Evolutionary conservation across 176 grass and related monocot species (phyloP), one percentile per base, ranked within the genome.

Genomic region (Thinopyrum elongatum): DNA sequence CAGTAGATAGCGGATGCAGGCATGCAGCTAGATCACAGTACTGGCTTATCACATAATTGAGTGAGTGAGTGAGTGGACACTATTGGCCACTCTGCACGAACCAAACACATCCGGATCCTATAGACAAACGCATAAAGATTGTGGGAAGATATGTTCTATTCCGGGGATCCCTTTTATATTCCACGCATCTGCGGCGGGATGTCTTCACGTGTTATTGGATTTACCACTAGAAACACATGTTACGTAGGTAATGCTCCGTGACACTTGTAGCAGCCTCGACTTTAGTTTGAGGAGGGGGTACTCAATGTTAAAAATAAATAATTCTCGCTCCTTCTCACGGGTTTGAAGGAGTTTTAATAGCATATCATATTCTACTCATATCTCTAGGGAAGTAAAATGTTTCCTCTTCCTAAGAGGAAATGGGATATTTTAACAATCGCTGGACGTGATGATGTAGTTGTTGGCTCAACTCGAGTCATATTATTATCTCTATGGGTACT

Each of bases 81-180:
- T 76, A 76, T 76, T 76, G 73, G 44, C 73, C 73, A 76, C 73
- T 31, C 44, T 2, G 73, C 73, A 53, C 42, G 9, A 30, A 17
- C 72, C 72, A 70, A 70, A 38, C 68, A 36, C 31, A 36, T 36
- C 66, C 44, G 16, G 14, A 74, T 49, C 71, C 71, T 47, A 46
- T 74, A 74, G 15, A 76, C 29, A 53, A 76, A 30, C 44, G 9
- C 42, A 3, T 29, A 28, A 29, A 49, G 41, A 51, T 75, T 19
- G 6, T 8, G 42, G n/a, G 25, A 25, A 15, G 8, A 47, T 29
- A 26, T 75, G 6, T 74, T 74, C 1, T 30, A 19, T 47, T 74
- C 41, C 71, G 16, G 10, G 69, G 29, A 67, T 67, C 19, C 53
- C 7, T 10, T 61, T 61, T 26, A 61, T 4, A 61, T 69, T 70